phyloP scores from a whole-genome alignment of 495 filamentous ascomycete species.

The Apodospora peruviana region DNA sequence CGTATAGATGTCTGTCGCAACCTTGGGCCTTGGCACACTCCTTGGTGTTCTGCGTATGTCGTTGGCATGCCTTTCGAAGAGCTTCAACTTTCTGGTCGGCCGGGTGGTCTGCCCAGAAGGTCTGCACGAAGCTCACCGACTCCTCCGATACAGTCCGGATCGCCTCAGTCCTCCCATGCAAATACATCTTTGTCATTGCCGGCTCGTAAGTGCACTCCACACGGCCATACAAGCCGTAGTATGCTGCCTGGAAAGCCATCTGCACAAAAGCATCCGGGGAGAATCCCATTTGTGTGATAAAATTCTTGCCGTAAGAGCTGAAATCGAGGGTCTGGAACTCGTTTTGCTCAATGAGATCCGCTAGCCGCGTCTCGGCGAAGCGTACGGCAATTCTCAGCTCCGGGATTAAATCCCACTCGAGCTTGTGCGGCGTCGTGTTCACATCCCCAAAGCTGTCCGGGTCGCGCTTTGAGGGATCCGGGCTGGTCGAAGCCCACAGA shows the following conservation, averaged over 20 bases:
- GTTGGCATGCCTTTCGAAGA: constrained; percentile 74
- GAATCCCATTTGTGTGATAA: constrained; percentile 94
- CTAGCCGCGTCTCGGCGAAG: constrained; percentile 91
- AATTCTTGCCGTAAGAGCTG: constrained; percentile 85
- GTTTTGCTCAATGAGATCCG: constrained; percentile 93
- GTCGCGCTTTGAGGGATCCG: constrained; percentile 91
- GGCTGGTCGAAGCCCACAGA: constrained; percentile 84
- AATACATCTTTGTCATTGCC: constrained; percentile 92
- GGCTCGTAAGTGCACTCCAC: constrained; percentile 96
- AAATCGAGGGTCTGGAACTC: constrained; percentile 95
- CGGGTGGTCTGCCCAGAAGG: constrained; percentile 91
- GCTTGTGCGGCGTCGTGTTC: constrained; percentile 86
- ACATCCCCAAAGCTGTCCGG: constrained; percentile 92
- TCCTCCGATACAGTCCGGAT: constrained; percentile 81
- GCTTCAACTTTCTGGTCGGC: constrained; percentile 77
- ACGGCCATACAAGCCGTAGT: constrained; percentile 93
- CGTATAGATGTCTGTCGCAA: constrained; percentile 92
- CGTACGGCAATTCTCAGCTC: constrained; percentile 87
- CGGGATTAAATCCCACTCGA: constrained; percentile 96
- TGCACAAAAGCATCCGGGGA: constrained; percentile 97
- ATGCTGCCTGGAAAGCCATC: constrained; percentile 98
- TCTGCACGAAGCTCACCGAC: constrained; percentile 77
- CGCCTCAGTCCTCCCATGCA: constrained; percentile 92
- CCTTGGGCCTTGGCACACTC: constrained; percentile 88
- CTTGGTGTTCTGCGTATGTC: constrained; percentile 72